Conservation (phyloP, 768 basidiomycete genomes). For the Tephrocybe rancida region DNA sequence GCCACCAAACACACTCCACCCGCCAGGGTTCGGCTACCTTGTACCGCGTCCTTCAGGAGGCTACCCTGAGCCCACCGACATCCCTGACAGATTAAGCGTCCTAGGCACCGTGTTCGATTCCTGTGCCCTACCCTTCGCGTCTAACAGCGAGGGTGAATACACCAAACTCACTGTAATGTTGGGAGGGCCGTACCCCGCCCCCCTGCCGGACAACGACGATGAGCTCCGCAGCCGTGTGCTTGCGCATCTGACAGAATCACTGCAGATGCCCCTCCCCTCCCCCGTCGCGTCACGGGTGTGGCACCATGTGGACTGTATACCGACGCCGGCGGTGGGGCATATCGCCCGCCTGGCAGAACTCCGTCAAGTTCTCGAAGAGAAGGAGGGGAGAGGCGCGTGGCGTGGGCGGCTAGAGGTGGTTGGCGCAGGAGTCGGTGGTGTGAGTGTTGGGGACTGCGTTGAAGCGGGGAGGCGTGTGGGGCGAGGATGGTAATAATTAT, state of each 20-base stretch:
- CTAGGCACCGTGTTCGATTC: conserved; percentile 94
- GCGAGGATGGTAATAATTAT: too few relatives aligned
- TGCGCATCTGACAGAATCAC: conserved; percentile 43
- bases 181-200: conserved; percentile 69
- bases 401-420: conserved; percentile 53
- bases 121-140: conserved; percentile 47
- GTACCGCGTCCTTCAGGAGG: background rate
- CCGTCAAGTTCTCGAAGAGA: conserved; percentile 38
- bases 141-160: conserved; percentile 29
- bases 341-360: conserved; percentile 66
- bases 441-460: conserved; percentile 87
- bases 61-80: conserved; percentile 5
- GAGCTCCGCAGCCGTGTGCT: conserved; percentile 28
- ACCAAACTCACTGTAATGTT: conserved; percentile 91
- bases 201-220: conserved; percentile 24
- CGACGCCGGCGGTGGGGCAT: conserved; percentile 76
- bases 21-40: background rate
- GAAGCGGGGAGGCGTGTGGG: conserved; percentile 68
- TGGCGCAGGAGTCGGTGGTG: conserved; percentile 87
- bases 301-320: conserved; percentile 38
- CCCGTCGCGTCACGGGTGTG: too few relatives aligned
- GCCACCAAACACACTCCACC: conserved; percentile 40
- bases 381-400: conserved; percentile 39
- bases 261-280: conserved; percentile 48
- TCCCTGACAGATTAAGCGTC: conserved; percentile 43